Percentiles rank a stretch among this genome's conserved stretches.
phyloP scores from a whole-genome alignment of 768 basidiomycete genomes.

The Galerina sulciceps region DNA sequence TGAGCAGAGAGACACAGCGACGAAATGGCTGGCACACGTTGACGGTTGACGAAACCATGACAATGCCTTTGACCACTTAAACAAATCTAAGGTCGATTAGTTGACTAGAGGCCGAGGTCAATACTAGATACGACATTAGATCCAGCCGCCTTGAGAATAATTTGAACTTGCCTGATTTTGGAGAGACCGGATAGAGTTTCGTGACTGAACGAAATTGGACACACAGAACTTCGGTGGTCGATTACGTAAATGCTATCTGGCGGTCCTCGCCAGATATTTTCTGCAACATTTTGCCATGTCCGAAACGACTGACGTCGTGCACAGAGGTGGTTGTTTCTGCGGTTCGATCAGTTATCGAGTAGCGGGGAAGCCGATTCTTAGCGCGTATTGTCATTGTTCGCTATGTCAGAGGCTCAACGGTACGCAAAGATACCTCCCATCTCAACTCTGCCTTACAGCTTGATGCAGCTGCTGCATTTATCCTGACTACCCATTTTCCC shows the following conservation, averaged over 20 bases:
- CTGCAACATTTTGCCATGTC: slow-evolving; percentile 3
- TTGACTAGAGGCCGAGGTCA: slow-evolving; percentile 29
- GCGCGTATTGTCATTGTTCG: slow-evolving; percentile 74
- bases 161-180: slow-evolving; percentile 37
- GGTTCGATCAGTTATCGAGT: slow-evolving; percentile 52
- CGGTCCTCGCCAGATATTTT: too few species aligned
- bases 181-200: slow-evolving; percentile 30
- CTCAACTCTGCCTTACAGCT: not conserved
- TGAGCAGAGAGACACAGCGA: slow-evolving; percentile 6
- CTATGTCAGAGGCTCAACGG: slow-evolving; percentile 67
- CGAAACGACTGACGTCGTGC: slow-evolving; percentile 18
- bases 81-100: slow-evolving; percentile 30
- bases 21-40: slow-evolving; percentile 55
- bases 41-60: slow-evolving; percentile 76
- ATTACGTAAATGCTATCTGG: slow-evolving; percentile 49
- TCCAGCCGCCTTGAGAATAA: not conserved
- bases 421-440: not conserved
- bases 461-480: slow-evolving; percentile 57
- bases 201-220: slow-evolving; percentile 27
- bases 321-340: slow-evolving; percentile 65
- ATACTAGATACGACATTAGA: slow-evolving; percentile 10
- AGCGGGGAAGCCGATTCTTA: slow-evolving; percentile 50
- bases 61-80: slow-evolving; percentile 33
- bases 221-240: slow-evolving; percentile 50
- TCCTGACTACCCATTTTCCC: slow-evolving; percentile 64